phyloP scores from a whole-genome alignment of 2,329 filamentous ascomycete species.

The Scleromitrula shiraiana region DNA sequence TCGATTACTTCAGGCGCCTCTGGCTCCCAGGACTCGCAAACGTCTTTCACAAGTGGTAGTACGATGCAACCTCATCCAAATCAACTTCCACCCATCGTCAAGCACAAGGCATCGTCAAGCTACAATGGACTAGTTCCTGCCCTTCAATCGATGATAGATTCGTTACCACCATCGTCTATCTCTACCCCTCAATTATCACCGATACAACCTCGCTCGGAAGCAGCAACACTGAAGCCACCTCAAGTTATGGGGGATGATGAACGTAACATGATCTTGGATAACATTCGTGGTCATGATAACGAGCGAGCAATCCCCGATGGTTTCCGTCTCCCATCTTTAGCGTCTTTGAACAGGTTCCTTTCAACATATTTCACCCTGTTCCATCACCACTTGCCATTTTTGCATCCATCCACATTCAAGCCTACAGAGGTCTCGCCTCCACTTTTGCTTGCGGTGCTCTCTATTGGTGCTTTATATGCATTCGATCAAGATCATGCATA shows the following conservation, averaged over 20 bases:
- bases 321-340: slow-evolving; percentile 76
- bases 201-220: slow-evolving; percentile 52
- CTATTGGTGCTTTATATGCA: slow-evolving; percentile 91
- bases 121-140: slow-evolving; percentile 54
- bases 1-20: slow-evolving; percentile 62
- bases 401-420: slow-evolving; percentile 86
- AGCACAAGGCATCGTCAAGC: slow-evolving; percentile 47
- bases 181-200: slow-evolving; percentile 70
- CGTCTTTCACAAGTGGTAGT: slow-evolving; percentile 52
- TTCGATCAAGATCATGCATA: slow-evolving; percentile 97
- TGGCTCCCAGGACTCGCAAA: slow-evolving; percentile 60
- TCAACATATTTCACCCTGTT: slow-evolving; percentile 96
- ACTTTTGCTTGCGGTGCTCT: slow-evolving; percentile 79
- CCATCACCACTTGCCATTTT: slow-evolving; percentile 91
- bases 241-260: slow-evolving; percentile 81
- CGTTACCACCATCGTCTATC: slow-evolving; percentile 59
- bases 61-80: slow-evolving; percentile 49
- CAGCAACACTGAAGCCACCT: slow-evolving; percentile 54
- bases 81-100: slow-evolving; percentile 61
- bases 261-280: slow-evolving; percentile 75
- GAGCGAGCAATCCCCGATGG: slow-evolving; percentile 79
- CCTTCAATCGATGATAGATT: slow-evolving; percentile 65
- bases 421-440: slow-evolving; percentile 74
- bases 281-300: slow-evolving; percentile 72
- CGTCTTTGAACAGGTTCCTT: slow-evolving; percentile 81